These are phyloP conservation scores for Emericellopsis terricola DNA, from an alignment of 495 filamentous ascomycete genomes.

Conservation along the genomic window DNA sequence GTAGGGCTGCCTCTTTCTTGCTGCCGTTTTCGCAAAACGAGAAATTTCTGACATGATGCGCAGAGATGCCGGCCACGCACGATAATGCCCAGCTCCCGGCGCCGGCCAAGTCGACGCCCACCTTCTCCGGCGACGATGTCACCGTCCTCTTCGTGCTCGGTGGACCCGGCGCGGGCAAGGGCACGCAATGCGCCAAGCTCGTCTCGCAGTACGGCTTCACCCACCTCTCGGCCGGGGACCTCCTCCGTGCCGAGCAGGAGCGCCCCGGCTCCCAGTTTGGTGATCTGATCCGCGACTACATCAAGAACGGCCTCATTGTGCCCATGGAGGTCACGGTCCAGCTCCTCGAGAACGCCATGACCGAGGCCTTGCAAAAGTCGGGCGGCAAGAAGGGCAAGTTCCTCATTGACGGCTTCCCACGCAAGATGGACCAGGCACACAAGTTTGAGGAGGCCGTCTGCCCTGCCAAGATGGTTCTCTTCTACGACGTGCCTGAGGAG, in stretches of 20 bases:
- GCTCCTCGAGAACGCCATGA: slow-evolving; percentile 85
- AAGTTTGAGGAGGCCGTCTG: slow-evolving; percentile 86
- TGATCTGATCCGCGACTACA: slow-evolving; percentile 73
- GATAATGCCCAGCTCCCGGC: slow-evolving; percentile 25
- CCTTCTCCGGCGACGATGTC: slow-evolving; percentile 63
- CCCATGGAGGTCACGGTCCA: slow-evolving; percentile 97
- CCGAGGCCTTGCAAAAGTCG: slow-evolving; percentile 29
- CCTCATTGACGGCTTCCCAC: slow-evolving; percentile 88
- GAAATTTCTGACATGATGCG: background rate
- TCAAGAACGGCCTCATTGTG: slow-evolving; percentile 85
- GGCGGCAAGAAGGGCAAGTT: slow-evolving; percentile 37
- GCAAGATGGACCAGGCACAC: slow-evolving; percentile 89
- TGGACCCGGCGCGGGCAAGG: slow-evolving; percentile 63
- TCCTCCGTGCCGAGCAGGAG: slow-evolving; percentile 84
- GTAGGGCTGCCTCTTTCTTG: too few relatives aligned
- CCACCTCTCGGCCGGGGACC: slow-evolving; percentile 84
- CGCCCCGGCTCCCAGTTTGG: slow-evolving; percentile 74
- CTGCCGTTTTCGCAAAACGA: background rate
- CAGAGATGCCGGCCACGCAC: slow-evolving; percentile 16
- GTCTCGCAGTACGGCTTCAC: slow-evolving; percentile 82
- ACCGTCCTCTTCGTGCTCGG: slow-evolving; percentile 81
- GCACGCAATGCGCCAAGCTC: slow-evolving; percentile 76
- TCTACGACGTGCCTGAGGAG: slow-evolving; percentile 78
- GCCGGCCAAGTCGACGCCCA: slow-evolving; percentile 37
- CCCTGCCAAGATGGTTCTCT: slow-evolving; percentile 64